Base-by-base conservation (phyloP, 129 eudicot species). In the Glebionis coronaria region DNA sequence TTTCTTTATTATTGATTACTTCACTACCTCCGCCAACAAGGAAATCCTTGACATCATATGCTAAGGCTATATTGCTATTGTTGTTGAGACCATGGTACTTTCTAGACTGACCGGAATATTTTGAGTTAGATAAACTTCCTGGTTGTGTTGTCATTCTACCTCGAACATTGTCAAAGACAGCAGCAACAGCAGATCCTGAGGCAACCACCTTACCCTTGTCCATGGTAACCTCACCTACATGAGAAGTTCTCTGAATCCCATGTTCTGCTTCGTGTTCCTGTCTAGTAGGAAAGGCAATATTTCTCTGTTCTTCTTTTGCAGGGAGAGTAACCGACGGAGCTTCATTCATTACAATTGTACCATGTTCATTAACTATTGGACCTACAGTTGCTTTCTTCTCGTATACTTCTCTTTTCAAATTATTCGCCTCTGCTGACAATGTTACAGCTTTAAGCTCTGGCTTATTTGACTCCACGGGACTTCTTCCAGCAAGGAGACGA, bases 31-130 rank as follows among this genome's bases (percentile, higher is more conserved):
- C 92, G 72, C 80, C 95, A 16, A 67, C 27, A 57, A 86, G 81
- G 60, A 93, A 80, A 79, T 89, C 97, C 74, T 86, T 93, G 31
- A 87, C 71, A 62, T 93, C 99, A 67, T 92, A 92, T 1, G 95
- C 95, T 67, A 93, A 74, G 19, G 78, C 72, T 61, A 88, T 76
- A 73, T 84, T 92, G 81, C 80, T 88, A 56, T 79, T 82, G 79
- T 69, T 83, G 82, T 84, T 93, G 51, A 80, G 96, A 0, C 99
- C 99, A 21, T 86, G 99, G 76, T 93, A 88, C 79, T 93, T 93
- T 79, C 90, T 83, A 57, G 63, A 57, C 6, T 83, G 67, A n/a
- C 87, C 79, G 2, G 77, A 50, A 78, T 90, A 91, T 76, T 87
- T 87, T 27, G 86, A 69, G 66, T 82, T 95, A 54, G 83, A 63